Evolutionary conservation across 2,329 filamentous ascomycete species (phyloP).

Genomic region (Penicillium occitanis): DNA sequence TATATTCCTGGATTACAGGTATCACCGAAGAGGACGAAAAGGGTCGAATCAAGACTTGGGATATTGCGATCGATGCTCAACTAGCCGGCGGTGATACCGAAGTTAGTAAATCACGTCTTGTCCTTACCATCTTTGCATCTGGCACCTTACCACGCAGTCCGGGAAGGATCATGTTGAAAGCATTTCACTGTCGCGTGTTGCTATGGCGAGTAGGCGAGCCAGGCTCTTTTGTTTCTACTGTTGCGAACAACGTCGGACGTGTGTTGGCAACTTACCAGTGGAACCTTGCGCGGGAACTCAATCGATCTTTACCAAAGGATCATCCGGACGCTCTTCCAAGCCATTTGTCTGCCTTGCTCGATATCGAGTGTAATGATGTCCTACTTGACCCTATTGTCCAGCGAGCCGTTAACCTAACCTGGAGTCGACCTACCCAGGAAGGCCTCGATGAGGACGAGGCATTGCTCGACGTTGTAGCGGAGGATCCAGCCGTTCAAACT

Average conservation of each 20-base stretch:
- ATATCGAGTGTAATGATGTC: conserved; percentile 78
- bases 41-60: conserved; percentile 86
- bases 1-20: conserved; percentile 77
- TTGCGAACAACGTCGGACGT: conserved; percentile 68
- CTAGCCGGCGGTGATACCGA: conserved; percentile 86
- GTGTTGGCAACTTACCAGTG: conserved; percentile 75
- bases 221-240: conserved; percentile 62
- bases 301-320: conserved; percentile 47
- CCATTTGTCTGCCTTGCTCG: conserved; percentile 72
- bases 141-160: conserved; percentile 83
- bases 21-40: conserved; percentile 81
- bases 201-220: conserved; percentile 74
- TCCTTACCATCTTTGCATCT: conserved; percentile 83
- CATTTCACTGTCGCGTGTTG: conserved; percentile 84
- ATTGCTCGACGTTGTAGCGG: conserved; percentile 78
- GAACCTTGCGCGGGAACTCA: conserved; percentile 72
- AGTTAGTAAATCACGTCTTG: conserved; percentile 81
- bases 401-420: conserved; percentile 84
- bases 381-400: conserved; percentile 75
- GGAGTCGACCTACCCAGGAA: conserved; percentile 74
- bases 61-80: conserved; percentile 89
- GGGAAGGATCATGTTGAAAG: conserved; percentile 82
- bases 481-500: conserved; percentile 79
- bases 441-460: conserved; percentile 64
- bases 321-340: conserved; percentile 69